A percentile compares a stretch with the other conserved stretches of the same genome.
Evolutionary conservation across 2,329 filamentous ascomycete species (phyloP).

Genomic region (Gnomoniopsis smithogilvyi): DNA sequence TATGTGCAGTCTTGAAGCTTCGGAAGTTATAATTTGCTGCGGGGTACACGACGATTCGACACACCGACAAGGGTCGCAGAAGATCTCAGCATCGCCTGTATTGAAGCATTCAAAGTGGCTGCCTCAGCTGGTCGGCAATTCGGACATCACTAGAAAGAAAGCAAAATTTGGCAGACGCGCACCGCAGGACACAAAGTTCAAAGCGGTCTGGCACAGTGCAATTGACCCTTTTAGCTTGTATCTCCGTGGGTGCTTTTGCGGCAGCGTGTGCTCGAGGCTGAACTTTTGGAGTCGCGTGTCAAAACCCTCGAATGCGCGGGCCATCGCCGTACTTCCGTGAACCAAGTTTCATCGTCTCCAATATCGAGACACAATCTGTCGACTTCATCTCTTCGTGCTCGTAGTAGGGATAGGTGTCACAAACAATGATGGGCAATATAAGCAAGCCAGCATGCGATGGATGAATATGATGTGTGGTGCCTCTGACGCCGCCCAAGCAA

Average conservation of each 20-base stretch:
- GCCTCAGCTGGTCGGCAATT: neutral
- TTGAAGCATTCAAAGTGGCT: too few species aligned
- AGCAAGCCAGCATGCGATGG: neutral
- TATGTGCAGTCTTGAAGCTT: neutral
- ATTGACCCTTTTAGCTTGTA: too few species aligned
- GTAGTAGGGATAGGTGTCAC: neutral
- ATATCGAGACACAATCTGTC: too few species aligned
- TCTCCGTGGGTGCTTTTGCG: too few species aligned
- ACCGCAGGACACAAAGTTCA: neutral
- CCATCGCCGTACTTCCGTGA: too few species aligned
- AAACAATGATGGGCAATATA: neutral
- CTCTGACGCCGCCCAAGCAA: slow-evolving; percentile 86
- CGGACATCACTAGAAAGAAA: neutral
- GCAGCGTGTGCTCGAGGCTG: too few species aligned
- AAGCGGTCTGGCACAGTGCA: neutral
- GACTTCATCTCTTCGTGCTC: neutral
- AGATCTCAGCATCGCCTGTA: too few species aligned
- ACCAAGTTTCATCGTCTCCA: too few species aligned
- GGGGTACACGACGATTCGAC: neutral
- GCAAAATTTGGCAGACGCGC: neutral
- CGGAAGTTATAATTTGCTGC: neutral
- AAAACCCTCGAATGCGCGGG: too few species aligned
- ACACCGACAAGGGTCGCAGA: neutral
- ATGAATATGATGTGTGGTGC: slow-evolving; percentile 59
- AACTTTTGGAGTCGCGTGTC: too few species aligned